Conservation (phyloP, 495 filamentous ascomycete genomes). For the Lichenothelia convexa region DNA sequence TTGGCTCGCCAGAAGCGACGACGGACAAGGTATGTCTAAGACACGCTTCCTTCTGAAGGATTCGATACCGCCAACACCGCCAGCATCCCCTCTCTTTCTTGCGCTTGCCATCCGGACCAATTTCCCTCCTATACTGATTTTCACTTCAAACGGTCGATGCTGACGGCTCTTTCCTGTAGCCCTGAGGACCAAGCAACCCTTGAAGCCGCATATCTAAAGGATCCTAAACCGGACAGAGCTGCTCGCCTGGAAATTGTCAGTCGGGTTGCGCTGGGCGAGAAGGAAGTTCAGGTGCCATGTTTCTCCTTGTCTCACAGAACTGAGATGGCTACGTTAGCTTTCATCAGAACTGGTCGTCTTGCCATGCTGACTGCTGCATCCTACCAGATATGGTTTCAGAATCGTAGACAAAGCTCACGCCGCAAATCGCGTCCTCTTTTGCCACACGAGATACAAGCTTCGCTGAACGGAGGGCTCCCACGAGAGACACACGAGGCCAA, state of each 20-base stretch:
- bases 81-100: no score
- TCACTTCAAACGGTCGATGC: not conserved
- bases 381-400: slow-evolving; percentile 94
- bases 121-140: not conserved
- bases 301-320: no score
- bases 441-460: slow-evolving; percentile 43
- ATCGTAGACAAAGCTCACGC: slow-evolving; percentile 82
- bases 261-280: slow-evolving; percentile 80
- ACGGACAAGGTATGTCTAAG: slow-evolving; percentile 32
- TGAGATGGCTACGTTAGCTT: no score
- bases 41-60: not conserved
- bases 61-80: no score
- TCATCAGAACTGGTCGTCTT: no score
- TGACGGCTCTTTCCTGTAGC: slow-evolving; percentile 25
- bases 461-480: no score
- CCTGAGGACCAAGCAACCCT: slow-evolving; percentile 81
- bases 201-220: slow-evolving; percentile 67
- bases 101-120: no score
- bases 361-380: slow-evolving; percentile 4
- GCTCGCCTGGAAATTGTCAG: slow-evolving; percentile 67
- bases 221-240: slow-evolving; percentile 84
- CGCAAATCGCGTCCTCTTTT: slow-evolving; percentile 77
- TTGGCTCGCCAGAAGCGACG: slow-evolving; percentile 49
- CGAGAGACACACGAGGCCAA: no score
- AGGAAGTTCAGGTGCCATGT: slow-evolving; percentile 97